Evolutionary conservation across 164 flowering plant genomes (phyloP).

Genomic region (Vitis labrusca): DNA sequence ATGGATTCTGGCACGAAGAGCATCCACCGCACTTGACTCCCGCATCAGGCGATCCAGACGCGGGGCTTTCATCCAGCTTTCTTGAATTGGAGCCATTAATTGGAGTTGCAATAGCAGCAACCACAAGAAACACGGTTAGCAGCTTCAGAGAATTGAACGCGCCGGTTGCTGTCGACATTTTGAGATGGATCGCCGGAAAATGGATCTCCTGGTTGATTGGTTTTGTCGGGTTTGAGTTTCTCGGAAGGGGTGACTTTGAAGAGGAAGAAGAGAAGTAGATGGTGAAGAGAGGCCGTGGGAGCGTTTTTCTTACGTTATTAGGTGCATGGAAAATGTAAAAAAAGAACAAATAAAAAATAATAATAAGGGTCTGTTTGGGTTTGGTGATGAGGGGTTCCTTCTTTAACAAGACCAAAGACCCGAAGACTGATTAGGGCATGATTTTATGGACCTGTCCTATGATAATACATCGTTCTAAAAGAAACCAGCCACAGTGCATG

Average conservation of each 20-base stretch:
- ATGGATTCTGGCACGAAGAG: constrained; percentile 18
- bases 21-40: constrained; percentile 33
- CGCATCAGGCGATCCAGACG: constrained; percentile 6
- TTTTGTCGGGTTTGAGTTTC: background rate
- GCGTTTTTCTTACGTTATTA: constrained; percentile 9
- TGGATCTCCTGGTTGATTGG: background rate
- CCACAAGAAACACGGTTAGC: background rate
- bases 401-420: background rate
- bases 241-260: background rate
- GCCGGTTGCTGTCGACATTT: background rate
- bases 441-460: background rate
- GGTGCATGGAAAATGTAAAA: constrained; percentile 13
- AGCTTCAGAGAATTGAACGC: background rate
- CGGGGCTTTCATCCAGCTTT: constrained; percentile 25
- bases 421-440: background rate
- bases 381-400: background rate
- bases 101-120: constrained; percentile 6
- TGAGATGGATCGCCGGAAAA: background rate
- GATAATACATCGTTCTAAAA: constrained; percentile 3
- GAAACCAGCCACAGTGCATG: constrained; percentile 15
- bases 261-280: background rate
- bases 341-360: too few species aligned
- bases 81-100: constrained; percentile 11
- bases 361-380: background rate
- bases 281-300: too few species aligned